Percentiles rank a stretch among this genome's conserved stretches.
These are phyloP conservation scores for Pterocarpus santalinus DNA, from an alignment of 306 rosid species.

Conservation along the genomic window DNA sequence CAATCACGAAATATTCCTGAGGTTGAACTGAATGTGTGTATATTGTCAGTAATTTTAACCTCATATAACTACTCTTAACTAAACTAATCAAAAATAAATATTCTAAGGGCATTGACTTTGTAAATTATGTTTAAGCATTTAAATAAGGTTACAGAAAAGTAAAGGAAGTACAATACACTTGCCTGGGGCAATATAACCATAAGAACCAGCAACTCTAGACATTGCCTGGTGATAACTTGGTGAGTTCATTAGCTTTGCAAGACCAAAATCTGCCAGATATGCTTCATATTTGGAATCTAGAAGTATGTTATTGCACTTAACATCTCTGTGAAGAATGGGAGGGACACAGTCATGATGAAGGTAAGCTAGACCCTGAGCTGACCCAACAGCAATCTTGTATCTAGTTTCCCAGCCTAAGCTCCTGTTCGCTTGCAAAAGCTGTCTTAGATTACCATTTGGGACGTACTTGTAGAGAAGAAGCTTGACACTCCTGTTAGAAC, in stretches of 20 bases:
- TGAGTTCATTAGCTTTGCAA: conserved; percentile 89
- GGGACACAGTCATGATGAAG: conserved; percentile 99
- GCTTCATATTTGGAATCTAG: conserved; percentile 92
- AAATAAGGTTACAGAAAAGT: background rate
- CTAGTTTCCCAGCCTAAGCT: conserved; percentile 94
- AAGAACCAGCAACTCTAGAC: conserved; percentile 98
- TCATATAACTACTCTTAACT: conserved; percentile 22
- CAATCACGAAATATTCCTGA: background rate
- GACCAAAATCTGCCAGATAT: conserved; percentile 94
- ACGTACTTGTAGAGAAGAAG: conserved; percentile 93
- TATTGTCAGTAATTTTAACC: background rate
- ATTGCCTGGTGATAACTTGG: conserved; percentile 87
- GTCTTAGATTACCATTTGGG: conserved; percentile 91
- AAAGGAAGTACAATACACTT: conserved; percentile 40
- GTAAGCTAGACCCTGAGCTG: conserved; percentile 93
- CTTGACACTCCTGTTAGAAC: conserved; percentile 90
- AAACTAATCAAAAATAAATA: background rate
- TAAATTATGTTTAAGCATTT: conserved; percentile 11
- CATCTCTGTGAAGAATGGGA: conserved; percentile 94
- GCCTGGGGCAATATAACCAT: conserved; percentile 99
- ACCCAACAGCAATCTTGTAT: conserved; percentile 95
- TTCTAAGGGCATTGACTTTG: conserved; percentile 22
- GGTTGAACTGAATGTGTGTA: background rate
- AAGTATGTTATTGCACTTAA: conserved; percentile 95
- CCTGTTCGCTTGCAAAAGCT: conserved; percentile 83